A percentile compares a stretch with the other conserved stretches of the same genome.
Evolutionary conservation across 345 rosid species (phyloP).

Genomic region (Carallia pectinifolia): DNA sequence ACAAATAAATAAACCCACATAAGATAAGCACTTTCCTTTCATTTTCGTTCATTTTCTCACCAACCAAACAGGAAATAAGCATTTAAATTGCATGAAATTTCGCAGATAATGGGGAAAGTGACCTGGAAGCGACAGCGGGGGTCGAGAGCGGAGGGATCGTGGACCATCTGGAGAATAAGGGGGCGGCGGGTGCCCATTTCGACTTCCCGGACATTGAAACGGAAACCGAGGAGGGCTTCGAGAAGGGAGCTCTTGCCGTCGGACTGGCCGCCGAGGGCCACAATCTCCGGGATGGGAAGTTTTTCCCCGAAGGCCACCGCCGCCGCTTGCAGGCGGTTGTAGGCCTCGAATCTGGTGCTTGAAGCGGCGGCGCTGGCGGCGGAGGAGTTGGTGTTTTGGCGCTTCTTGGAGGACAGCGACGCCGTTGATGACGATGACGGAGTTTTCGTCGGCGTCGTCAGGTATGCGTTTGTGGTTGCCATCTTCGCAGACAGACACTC

Average conservation of each 20-base stretch:
- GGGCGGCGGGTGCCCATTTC: slow-evolving; percentile 99
- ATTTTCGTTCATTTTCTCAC: neutral
- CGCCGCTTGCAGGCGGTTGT: slow-evolving; percentile 87
- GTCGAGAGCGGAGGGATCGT: slow-evolving; percentile 75
- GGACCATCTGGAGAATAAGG: slow-evolving; percentile 92
- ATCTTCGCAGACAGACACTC: neutral
- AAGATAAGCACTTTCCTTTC: too few relatives aligned
- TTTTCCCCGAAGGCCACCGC: slow-evolving; percentile 98
- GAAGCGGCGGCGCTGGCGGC: slow-evolving; percentile 21
- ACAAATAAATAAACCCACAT: too few relatives aligned
- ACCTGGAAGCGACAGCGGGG: slow-evolving; percentile 96
- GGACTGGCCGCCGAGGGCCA: slow-evolving; percentile 93
- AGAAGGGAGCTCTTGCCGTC: slow-evolving; percentile 96
- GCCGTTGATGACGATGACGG: slow-evolving; percentile 39
- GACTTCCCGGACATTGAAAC: slow-evolving; percentile 93
- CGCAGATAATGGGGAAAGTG: too few relatives aligned
- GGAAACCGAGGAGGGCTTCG: slow-evolving; percentile 89
- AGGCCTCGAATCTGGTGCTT: slow-evolving; percentile 80
- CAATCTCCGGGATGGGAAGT: slow-evolving; percentile 95
- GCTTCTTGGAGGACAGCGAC: slow-evolving; percentile 15
- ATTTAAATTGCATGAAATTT: too few relatives aligned
- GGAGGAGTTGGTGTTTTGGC: slow-evolving; percentile 24
- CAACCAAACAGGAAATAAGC: neutral
- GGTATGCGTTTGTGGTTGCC: slow-evolving; percentile 16
- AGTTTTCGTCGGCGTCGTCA: slow-evolving; percentile 60